Evolutionary conservation across 805 yeast species (phyloP).

Genomic region (Schwanniomyces yamadae): DNA sequence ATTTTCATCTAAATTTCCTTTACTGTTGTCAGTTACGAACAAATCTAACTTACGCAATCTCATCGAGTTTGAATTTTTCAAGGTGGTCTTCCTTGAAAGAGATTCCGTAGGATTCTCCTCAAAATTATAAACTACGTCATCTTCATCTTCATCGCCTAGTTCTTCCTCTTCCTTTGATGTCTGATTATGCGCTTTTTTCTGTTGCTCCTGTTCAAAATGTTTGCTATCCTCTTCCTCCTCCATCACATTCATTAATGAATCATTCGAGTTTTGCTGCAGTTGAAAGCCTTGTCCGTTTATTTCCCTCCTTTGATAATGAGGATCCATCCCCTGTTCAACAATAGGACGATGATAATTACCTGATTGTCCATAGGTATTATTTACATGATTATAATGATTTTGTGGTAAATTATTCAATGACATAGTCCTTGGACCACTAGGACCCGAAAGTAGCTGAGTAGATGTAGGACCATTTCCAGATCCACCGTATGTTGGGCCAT

Average conservation of each 20-base stretch:
- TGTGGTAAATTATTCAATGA: slow-evolving; percentile 18
- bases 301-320: too few species aligned
- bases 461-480: background rate
- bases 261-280: slow-evolving; percentile 22
- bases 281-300: too few species aligned
- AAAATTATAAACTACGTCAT: slow-evolving; percentile 31
- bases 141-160: slow-evolving; percentile 17
- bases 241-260: slow-evolving; percentile 32
- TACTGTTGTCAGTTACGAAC: slow-evolving; percentile 26
- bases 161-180: background rate
- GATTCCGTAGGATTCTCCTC: slow-evolving; percentile 27
- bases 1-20: slow-evolving; percentile 6
- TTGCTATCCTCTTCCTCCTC: slow-evolving; percentile 35
- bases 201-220: background rate
- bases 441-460: too few species aligned
- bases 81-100: slow-evolving; percentile 38
- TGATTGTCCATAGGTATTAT: background rate
- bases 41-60: slow-evolving; percentile 40
- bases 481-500: slow-evolving; percentile 4
- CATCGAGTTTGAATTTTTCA: slow-evolving; percentile 41
- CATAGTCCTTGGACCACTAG: slow-evolving; percentile 26
- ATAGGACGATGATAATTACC: background rate
- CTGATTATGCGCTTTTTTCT: background rate
- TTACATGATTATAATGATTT: background rate
- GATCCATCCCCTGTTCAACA: background rate